Percentiles rank a stretch among this genome's conserved stretches.
These are phyloP conservation scores for Chamaecyparis obtusa DNA, from an alignment of 75 land plant species.

Conservation along the genomic window DNA sequence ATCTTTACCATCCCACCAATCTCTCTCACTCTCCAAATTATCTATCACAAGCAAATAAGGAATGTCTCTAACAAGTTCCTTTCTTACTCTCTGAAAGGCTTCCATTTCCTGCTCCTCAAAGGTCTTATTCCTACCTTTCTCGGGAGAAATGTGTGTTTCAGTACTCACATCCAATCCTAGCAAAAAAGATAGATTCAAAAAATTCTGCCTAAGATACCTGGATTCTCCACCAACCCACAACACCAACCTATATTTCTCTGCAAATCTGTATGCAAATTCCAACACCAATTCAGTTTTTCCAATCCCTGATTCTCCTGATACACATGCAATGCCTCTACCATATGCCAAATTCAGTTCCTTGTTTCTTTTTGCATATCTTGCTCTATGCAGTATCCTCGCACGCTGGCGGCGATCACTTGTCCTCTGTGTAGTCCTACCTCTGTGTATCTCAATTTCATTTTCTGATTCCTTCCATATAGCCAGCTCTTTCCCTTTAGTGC, in stretches of 20 bases:
- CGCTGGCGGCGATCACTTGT: conserved; percentile 9
- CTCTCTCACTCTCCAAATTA: conserved; percentile 83
- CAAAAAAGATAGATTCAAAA: conserved; percentile 57
- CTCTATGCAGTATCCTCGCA: conserved; percentile 13
- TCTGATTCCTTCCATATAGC: conserved; percentile 65
- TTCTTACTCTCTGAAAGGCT: conserved; percentile 57
- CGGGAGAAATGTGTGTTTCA: conserved; percentile 33
- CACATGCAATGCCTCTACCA: conserved; percentile 72
- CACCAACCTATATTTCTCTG: conserved; percentile 87
- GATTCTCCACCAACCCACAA: conserved; percentile 90
- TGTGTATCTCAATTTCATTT: conserved; percentile 69
- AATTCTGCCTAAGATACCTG: conserved; percentile 81
- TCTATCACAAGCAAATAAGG: conserved; percentile 88
- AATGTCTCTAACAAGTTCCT: conserved; percentile 74
- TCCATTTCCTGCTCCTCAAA: conserved; percentile 87
- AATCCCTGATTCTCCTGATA: conserved; percentile 81
- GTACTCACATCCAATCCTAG: conserved; percentile 71
- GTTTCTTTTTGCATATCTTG: conserved; percentile 26
- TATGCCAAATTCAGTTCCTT: conserved; percentile 34
- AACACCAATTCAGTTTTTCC: conserved; percentile 89
- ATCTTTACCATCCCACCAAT: conserved; percentile 84
- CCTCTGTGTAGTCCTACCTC: conserved; percentile 22
- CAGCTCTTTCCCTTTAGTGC: conserved; percentile 53
- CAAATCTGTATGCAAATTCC: conserved; percentile 75
- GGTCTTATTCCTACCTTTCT: conserved; percentile 49